Evolutionary conservation across 257 asterid species (phyloP), one percentile per base, ranked within the genome.

Genomic region (Dorcoceras hygrometricum): DNA sequence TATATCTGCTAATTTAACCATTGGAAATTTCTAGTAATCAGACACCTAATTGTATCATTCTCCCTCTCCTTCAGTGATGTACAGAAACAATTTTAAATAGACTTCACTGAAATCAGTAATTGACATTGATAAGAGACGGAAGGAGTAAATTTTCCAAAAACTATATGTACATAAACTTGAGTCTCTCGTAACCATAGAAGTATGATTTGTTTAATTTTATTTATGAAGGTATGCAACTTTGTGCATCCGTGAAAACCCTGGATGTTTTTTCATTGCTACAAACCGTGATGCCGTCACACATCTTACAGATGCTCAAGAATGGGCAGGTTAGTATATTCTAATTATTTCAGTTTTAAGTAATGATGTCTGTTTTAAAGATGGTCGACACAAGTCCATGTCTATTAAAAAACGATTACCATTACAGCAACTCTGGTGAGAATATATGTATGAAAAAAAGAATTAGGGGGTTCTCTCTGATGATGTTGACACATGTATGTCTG

Each of bases 271-370:
- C 79, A 88, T 94, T 73, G 99, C 99, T 10, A 94, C 99, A 19
- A 94, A 94, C 77, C 88, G 96, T 7, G 99, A 94, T 73, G 99
- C 97, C 66, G 99, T 94, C 56, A 94, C 99, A 68, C 99, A 94
- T 84, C 97, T 94, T 67, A 94, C 99, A 10, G 99, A 94, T 84
- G 99, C 99, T 78, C 99, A 94, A 70, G 99, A 94, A 87, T 94
- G 99, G 99, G 99, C 99, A 90, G 99, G 97, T 94, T 68, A 59
- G 24, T 51, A 57, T 64, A 54, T 32, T 27, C 68, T 25, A 23
- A 27, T 62, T 48, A 19, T n/a, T 55, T 39, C 48, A 12, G 34
- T 54, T 24, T 54, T 39, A 26, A 27, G 23, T 53, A 26, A 20
- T 27, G 20, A 61, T 34, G 12, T 29, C 46, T 29, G 2, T 34